phyloP scores from a whole-genome alignment of 495 filamentous ascomycete species.

The Xylaria cubensis region DNA sequence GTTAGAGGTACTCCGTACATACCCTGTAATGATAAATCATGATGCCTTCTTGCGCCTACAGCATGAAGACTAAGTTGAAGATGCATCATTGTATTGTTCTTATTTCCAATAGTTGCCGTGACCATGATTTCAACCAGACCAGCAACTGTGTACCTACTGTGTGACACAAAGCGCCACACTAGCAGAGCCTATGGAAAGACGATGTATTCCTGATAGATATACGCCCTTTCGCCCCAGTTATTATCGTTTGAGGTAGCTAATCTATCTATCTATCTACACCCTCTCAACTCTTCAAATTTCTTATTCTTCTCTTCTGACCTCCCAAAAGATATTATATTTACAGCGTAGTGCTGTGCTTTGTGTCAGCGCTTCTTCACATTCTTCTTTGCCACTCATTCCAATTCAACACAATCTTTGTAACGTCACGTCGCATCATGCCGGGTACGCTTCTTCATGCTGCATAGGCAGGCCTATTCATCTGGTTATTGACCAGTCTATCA shows the following conservation, averaged over 20 bases:
- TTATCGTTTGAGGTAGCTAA: neutral
- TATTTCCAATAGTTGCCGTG: neutral
- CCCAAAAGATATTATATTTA: neutral
- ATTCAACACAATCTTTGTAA: constrained; percentile 24
- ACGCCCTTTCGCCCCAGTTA: constrained; percentile 4
- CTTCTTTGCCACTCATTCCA: constrained; percentile 7
- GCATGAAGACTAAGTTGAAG: neutral
- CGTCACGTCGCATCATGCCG: constrained; percentile 29
- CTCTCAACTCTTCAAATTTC: neutral
- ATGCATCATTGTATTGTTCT: neutral
- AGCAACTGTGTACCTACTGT: neutral
- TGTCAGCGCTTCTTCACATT: constrained; percentile 14
- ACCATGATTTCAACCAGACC: neutral
- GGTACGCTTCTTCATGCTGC: constrained; percentile 23
- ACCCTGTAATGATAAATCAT: neutral
- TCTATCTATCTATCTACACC: neutral
- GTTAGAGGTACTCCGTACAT: neutral
- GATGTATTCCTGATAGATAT: constrained; percentile 13
- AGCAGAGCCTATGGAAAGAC: neutral
- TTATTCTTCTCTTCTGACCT: neutral
- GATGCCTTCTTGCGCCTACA: neutral
- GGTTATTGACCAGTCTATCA: constrained; percentile 21
- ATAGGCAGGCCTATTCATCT: constrained; percentile 19
- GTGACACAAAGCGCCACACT: constrained; percentile 6
- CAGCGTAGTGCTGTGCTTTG: neutral